Conservation (phyloP, 768 basidiomycete species). For the Termitomyces sp. region DNA sequence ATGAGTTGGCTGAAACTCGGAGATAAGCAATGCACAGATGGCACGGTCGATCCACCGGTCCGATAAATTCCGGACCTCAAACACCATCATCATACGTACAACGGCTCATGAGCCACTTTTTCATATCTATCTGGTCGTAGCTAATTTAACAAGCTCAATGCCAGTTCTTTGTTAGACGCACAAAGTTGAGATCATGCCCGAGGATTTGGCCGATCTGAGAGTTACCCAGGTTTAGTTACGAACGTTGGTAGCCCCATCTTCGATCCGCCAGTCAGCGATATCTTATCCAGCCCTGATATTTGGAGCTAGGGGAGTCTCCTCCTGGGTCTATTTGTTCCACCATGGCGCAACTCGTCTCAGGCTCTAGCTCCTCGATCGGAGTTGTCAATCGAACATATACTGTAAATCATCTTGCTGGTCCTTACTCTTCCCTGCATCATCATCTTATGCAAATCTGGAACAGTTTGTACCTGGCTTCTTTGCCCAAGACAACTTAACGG, state of each 20-base stretch:
- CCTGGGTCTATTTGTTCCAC: background rate
- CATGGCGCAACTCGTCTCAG: background rate
- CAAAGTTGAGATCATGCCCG: background rate
- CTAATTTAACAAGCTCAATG: no score
- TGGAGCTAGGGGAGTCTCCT: background rate
- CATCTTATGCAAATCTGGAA: background rate
- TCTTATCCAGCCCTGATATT: background rate
- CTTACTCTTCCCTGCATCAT: background rate
- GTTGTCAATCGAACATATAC: background rate
- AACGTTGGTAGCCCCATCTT: background rate
- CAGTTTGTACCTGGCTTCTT: slow-evolving; percentile 29
- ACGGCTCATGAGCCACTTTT: no score
- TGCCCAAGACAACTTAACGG: slow-evolving; percentile 30
- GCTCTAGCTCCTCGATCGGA: background rate
- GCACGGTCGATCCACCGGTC: background rate
- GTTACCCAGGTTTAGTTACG: background rate
- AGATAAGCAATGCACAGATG: no score
- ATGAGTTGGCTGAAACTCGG: no score
- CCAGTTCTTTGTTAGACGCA: background rate
- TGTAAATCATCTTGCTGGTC: background rate
- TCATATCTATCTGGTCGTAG: no score
- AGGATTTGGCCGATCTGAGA: background rate
- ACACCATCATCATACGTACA: no score
- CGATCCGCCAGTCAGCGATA: background rate
- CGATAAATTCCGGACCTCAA: background rate